Conservation (phyloP, 1,284 basidiomycete species). For the Papiliotrema laurentii region DNA sequence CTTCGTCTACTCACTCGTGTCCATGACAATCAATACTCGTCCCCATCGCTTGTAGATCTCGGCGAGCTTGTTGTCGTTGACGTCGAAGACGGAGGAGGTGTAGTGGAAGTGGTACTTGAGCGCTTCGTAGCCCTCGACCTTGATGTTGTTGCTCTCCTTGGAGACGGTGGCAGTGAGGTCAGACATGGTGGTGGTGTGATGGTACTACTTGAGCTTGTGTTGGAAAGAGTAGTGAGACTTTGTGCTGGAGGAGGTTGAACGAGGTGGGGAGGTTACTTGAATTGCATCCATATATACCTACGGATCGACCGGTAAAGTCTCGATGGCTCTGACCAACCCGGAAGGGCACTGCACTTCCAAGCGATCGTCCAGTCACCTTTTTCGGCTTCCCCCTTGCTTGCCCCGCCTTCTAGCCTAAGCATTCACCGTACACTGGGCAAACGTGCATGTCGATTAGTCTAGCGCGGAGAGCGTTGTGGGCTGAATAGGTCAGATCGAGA, state of each 20-base stretch:
- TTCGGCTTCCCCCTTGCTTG: too few relatives aligned
- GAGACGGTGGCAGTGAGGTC: slow-evolving; percentile 47
- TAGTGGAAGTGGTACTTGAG: slow-evolving; percentile 49
- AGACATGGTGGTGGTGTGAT: slow-evolving; percentile 25
- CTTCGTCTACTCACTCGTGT: slow-evolving; percentile 38
- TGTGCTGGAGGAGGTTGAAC: neutral
- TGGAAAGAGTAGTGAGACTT: neutral
- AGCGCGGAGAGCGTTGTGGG: too few relatives aligned
- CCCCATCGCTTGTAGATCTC: slow-evolving; percentile 50
- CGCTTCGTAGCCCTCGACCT: slow-evolving; percentile 38
- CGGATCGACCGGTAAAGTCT: too few relatives aligned
- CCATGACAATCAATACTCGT: slow-evolving; percentile 49
- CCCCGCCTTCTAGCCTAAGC: too few relatives aligned
- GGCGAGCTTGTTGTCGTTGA: slow-evolving; percentile 46
- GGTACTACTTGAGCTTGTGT: too few relatives aligned
- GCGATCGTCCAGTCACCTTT: too few relatives aligned
- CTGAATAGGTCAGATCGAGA: too few relatives aligned
- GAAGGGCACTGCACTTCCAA: too few relatives aligned
- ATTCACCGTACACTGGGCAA: too few relatives aligned
- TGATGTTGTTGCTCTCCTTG: slow-evolving; percentile 34
- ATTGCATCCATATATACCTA: too few relatives aligned
- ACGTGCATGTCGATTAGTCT: too few relatives aligned
- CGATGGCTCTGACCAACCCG: too few relatives aligned
- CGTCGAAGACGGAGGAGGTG: slow-evolving; percentile 48
- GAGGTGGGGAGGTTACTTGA: neutral